Base-by-base conservation (phyloP, 345 rosid species). In the Heritiera littoralis region DNA sequence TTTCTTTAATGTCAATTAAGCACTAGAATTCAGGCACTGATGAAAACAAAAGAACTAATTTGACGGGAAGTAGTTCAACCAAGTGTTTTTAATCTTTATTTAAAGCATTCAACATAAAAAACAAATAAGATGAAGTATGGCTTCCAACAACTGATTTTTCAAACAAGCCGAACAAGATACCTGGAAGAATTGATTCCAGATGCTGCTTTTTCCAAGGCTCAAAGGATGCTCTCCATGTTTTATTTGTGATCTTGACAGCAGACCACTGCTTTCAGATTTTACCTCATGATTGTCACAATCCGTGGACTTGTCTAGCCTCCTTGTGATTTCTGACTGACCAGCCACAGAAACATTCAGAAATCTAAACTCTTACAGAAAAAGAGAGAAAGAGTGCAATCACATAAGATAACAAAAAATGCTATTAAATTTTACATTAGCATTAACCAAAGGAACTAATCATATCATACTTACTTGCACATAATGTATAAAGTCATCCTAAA, bases 181-280 rank as follows among this genome's bases (percentile, higher is more conserved):
- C 99, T 95, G 93, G 86, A 95, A 93, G 87, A 92, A 95, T 49
- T 90, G 85, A 87, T 93, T 92, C 99, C 99, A 95, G 80, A 95
- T 81, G 87, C 99, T 95, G 75, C 84, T 90, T 82, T 91, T 89
- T 82, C 95, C 98, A 76, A 92, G 96, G 85, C 96, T 95, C 87
- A 95, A 83, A 79, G 99, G 99, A 90, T 95, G 99, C 81, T 95
- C 99, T 70, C 89, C 99, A 66, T 86, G 93, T 85, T 90, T 83
- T 74, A 91, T 89, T 76, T 92, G 89, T 41, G 91, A 91, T 85
- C 96, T 91, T 65, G 92, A 90, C 32, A 95, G 98, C 78, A 84
- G 78, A 45, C 94, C 89, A 54, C 87, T 81, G 82, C 82, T 79
- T 83, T 89, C 94, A 74, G 79, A 43, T 81, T 84, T 85, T 4